Conservation (phyloP, 371 early-diverging fungal species). For the Lichtheimia ramosa region DNA sequence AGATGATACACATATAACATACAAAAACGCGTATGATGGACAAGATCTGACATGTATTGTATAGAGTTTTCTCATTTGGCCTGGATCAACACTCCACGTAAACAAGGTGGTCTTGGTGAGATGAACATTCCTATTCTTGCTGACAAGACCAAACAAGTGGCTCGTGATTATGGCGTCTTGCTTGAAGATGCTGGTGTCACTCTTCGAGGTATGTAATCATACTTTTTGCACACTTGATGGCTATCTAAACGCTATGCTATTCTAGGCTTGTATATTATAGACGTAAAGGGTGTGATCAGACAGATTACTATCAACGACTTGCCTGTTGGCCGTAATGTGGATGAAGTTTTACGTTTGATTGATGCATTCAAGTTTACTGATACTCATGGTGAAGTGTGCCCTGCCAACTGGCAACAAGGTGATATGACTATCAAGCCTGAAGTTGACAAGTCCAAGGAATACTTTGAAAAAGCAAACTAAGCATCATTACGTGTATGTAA, state of each 20-base stretch:
- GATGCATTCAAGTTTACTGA: conserved; percentile 81
- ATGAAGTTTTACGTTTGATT: conserved; percentile 75
- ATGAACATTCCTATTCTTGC: conserved; percentile 71
- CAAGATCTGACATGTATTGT: not conserved
- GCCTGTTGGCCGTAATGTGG: conserved; percentile 73
- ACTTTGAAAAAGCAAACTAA: conserved; percentile 51
- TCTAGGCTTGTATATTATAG: conserved; percentile 74
- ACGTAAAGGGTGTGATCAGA: conserved; percentile 61
- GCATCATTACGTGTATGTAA: not conserved
- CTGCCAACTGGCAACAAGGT: conserved; percentile 85
- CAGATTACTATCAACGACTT: conserved; percentile 64
- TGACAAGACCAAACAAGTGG: conserved; percentile 71
- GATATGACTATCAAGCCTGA: conserved; percentile 64
- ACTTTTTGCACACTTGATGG: not conserved
- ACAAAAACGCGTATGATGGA: not conserved
- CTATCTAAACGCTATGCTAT: not conserved
- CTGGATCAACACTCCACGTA: conserved; percentile 70
- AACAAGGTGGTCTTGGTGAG: conserved; percentile 78
- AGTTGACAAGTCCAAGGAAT: conserved; percentile 73
- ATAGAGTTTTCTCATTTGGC: conserved; percentile 48
- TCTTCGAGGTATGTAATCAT: conserved; percentile 28
- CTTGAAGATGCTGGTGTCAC: conserved; percentile 61
- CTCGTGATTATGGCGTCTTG: conserved; percentile 70
- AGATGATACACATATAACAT: too few relatives aligned
- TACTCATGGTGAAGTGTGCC: conserved; percentile 72